A percentile compares a stretch with the other conserved stretches of the same genome.
These are phyloP conservation scores for Phyllosticta ampelicida DNA, from an alignment of 2,329 filamentous ascomycete species.

Conservation along the genomic window DNA sequence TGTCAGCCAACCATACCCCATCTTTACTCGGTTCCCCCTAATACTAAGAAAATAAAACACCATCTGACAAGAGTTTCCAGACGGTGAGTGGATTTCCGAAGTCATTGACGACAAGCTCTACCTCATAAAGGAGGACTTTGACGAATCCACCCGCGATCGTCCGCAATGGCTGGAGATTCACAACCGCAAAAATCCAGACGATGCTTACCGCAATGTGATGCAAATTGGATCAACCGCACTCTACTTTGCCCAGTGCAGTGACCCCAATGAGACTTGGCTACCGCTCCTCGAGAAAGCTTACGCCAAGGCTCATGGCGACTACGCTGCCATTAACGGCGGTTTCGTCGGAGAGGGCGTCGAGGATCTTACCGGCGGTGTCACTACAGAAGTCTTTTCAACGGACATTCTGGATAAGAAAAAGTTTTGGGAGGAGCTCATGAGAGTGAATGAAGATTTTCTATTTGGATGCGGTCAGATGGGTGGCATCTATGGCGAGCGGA, in stretches of 20 bases:
- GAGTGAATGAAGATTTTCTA: constrained; percentile 68
- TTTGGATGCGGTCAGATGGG: constrained; percentile 62
- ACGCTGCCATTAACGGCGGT: constrained; percentile 60
- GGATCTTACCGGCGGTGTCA: constrained; percentile 56
- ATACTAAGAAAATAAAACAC: background rate
- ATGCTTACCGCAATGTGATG: constrained; percentile 56
- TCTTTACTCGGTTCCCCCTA: background rate
- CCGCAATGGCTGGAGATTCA: constrained; percentile 61
- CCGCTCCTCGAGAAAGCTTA: constrained; percentile 73
- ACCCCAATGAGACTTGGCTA: constrained; percentile 73
- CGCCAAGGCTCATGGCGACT: constrained; percentile 76
- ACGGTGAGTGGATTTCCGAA: constrained; percentile 64
- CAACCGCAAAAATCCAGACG: constrained; percentile 48
- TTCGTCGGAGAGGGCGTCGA: constrained; percentile 51
- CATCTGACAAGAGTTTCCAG: constrained; percentile 10
- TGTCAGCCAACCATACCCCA: background rate
- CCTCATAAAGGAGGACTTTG: constrained; percentile 65
- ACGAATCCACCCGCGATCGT: constrained; percentile 61
- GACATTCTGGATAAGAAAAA: constrained; percentile 66
- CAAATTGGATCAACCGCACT: constrained; percentile 66
- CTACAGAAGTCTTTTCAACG: constrained; percentile 53
- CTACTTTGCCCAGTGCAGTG: constrained; percentile 64
- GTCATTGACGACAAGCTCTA: constrained; percentile 88
- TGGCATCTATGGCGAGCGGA: constrained; percentile 48
- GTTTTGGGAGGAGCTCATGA: constrained; percentile 72